Percentiles rank a stretch among this genome's conserved stretches.
Evolutionary conservation across 2,329 filamentous ascomycete genomes (phyloP).

Genomic region (Venturiaceae sp.): DNA sequence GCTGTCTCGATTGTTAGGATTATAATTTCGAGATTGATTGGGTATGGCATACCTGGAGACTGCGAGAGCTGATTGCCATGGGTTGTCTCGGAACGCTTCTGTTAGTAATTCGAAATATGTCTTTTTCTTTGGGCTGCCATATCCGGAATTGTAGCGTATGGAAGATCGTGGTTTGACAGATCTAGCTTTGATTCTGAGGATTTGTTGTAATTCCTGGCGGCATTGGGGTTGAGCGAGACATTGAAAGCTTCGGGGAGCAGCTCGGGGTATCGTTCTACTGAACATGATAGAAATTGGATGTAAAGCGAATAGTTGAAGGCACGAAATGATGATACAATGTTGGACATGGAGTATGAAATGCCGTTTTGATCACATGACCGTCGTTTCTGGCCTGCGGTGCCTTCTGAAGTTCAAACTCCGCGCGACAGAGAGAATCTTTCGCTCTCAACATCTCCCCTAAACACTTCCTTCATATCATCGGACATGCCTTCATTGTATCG

Average conservation of each 20-base stretch:
- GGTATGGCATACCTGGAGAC: neutral
- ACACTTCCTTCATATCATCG: neutral
- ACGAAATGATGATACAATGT: no score
- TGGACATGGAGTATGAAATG: no score
- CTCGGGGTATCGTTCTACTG: conserved; percentile 14
- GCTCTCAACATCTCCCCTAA: neutral
- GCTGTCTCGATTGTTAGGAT: conserved; percentile 12
- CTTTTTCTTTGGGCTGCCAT: neutral
- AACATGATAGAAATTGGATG: conserved; percentile 9
- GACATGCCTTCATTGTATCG: neutral
- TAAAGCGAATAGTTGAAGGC: no score
- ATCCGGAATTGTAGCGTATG: neutral
- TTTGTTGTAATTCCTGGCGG: conserved; percentile 14
- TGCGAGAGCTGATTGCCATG: neutral
- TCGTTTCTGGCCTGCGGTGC: no score
- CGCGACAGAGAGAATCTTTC: neutral
- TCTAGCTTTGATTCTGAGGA: conserved; percentile 14
- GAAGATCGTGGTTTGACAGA: conserved; percentile 1
- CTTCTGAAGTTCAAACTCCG: neutral
- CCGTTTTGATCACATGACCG: no score
- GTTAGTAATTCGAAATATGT: neutral
- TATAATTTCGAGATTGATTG: neutral
- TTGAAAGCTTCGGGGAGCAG: conserved; percentile 14
- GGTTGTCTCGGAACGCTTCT: neutral
- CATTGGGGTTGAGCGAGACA: conserved; percentile 13